Evolutionary conservation across 139 green algal species (phyloP).

Genomic region (Asterochloris sp.): DNA sequence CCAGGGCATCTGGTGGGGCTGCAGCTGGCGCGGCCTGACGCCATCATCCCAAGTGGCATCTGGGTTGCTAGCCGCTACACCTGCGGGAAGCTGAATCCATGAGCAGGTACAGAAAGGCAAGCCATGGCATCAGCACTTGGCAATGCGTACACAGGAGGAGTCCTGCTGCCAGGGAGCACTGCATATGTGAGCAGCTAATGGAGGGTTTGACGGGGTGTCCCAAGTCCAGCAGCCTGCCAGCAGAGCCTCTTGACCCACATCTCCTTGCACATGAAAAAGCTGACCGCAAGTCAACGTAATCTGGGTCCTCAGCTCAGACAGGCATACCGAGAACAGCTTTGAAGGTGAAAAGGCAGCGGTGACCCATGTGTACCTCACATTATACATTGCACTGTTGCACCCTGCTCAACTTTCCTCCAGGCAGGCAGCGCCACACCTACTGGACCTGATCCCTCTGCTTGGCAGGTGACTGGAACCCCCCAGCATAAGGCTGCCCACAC

Average conservation of each 20-base stretch:
- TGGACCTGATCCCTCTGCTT: too few species aligned
- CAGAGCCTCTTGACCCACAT: neutral
- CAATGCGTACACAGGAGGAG: neutral
- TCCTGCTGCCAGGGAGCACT: neutral
- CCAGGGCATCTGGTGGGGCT: constrained; percentile 17
- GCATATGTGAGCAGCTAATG: neutral
- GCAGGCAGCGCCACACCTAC: too few species aligned
- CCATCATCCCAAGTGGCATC: neutral
- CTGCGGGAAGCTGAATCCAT: neutral
- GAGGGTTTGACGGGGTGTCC: neutral
- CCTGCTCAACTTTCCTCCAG: too few species aligned
- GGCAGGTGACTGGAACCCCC: too few species aligned
- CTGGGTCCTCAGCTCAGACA: neutral
- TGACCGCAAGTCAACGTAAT: neutral
- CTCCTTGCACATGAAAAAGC: neutral
- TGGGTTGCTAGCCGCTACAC: neutral
- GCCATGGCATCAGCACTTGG: neutral
- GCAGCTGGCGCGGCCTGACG: constrained; percentile 1
- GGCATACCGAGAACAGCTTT: too few species aligned
- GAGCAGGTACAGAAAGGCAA: neutral
- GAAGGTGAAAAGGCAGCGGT: too few species aligned
- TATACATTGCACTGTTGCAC: too few species aligned
- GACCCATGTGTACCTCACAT: too few species aligned
- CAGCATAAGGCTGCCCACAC: too few species aligned
- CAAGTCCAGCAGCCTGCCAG: neutral